Evolutionary conservation across 495 filamentous ascomycete species (phyloP).

Genomic region (Podospora pseudopauciseta): DNA sequence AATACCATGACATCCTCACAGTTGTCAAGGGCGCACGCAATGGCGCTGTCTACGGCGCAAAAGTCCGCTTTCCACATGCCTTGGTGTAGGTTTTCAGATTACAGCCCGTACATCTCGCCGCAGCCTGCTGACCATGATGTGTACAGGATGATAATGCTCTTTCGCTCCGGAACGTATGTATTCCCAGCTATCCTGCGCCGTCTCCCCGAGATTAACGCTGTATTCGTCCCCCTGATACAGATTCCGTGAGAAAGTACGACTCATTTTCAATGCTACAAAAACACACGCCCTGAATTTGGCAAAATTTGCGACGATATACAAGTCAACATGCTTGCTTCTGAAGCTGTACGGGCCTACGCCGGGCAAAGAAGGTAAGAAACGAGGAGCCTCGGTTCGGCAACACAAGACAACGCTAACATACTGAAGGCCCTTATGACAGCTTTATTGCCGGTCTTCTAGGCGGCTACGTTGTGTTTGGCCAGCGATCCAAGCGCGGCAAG

Average conservation of each 20-base stretch:
- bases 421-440: constrained; percentile 65
- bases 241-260: constrained; percentile 69
- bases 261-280: constrained; percentile 80
- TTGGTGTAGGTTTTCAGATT: constrained; percentile 61
- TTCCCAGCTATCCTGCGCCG: not conserved
- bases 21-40: constrained; percentile 90
- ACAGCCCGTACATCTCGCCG: constrained; percentile 41
- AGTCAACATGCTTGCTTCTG: constrained; percentile 68
- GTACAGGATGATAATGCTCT: constrained; percentile 84
- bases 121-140: constrained; percentile 13
- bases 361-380: constrained; percentile 49
- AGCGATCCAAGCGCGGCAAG: constrained; percentile 54
- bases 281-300: constrained; percentile 90
- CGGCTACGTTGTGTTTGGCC: constrained; percentile 90
- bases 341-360: constrained; percentile 59
- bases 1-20: constrained; percentile 74
- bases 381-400: not conserved
- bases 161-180: constrained; percentile 78
- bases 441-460: constrained; percentile 90
- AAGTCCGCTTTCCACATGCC: constrained; percentile 97
- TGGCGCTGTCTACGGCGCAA: constrained; percentile 94
- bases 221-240: constrained; percentile 34
- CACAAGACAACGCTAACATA: not conserved
- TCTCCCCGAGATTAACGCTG: not conserved
- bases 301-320: constrained; percentile 87